Conservation (phyloP, 768 basidiomycete species). For the Neoboletus brunneissimus region DNA sequence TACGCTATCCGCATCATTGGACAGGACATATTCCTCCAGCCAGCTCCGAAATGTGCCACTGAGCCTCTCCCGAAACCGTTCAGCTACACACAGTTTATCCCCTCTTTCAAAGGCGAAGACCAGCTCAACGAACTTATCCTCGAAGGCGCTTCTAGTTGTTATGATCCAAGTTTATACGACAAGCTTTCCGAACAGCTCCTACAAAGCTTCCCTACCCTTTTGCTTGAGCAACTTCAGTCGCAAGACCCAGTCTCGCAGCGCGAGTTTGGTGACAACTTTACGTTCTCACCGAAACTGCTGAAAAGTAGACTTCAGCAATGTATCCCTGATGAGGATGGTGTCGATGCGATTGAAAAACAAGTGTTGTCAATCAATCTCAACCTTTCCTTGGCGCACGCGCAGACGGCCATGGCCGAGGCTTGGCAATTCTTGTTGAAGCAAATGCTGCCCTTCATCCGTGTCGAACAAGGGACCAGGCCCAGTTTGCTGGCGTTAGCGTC, state of each 20-base stretch:
- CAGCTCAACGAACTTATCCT: slow-evolving; percentile 62
- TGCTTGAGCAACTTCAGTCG: slow-evolving; percentile 60
- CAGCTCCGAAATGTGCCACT: slow-evolving; percentile 39
- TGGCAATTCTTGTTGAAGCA: slow-evolving; percentile 75
- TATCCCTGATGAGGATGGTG: slow-evolving; percentile 34
- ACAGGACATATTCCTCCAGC: slow-evolving; percentile 67
- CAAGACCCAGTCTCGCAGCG: slow-evolving; percentile 65
- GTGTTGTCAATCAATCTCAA: slow-evolving; percentile 82
- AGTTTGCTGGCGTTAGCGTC: slow-evolving; percentile 56
- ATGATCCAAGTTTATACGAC: slow-evolving; percentile 72
- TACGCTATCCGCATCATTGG: slow-evolving; percentile 72
- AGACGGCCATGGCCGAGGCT: slow-evolving; percentile 68
- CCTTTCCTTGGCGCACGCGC: slow-evolving; percentile 78
- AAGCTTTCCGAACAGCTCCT: slow-evolving; percentile 49
- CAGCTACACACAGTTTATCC: slow-evolving; percentile 59
- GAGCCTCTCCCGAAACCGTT: slow-evolving; percentile 46
- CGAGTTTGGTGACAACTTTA: slow-evolving; percentile 76
- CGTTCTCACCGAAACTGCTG: slow-evolving; percentile 62
- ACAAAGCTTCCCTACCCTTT: slow-evolving; percentile 54
- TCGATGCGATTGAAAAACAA: slow-evolving; percentile 52
- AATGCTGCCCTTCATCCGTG: slow-evolving; percentile 60
- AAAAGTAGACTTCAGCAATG: slow-evolving; percentile 54
- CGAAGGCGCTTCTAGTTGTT: slow-evolving; percentile 68
- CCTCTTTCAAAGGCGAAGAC: slow-evolving; percentile 58
- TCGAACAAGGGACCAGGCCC: slow-evolving; percentile 53